These are phyloP conservation scores for Trifolium dubium DNA, from an alignment of 306 rosid genomes.

Conservation along the genomic window DNA sequence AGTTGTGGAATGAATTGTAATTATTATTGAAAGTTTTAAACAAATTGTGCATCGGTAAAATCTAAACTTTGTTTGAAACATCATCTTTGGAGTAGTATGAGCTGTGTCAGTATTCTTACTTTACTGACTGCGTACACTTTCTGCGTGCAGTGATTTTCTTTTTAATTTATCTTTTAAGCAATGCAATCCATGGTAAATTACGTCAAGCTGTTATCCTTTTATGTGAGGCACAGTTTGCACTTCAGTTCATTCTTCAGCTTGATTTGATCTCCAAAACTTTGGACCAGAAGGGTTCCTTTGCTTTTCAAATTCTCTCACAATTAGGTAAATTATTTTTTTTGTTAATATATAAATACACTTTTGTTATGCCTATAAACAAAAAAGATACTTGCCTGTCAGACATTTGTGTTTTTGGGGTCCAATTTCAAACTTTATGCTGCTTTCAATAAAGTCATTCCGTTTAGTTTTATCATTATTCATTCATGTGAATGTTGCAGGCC, in stretches of 20 bases:
- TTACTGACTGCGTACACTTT: slow-evolving; percentile 41
- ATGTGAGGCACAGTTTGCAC: slow-evolving; percentile 82
- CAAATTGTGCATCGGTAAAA: not conserved
- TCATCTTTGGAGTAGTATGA: slow-evolving; percentile 34
- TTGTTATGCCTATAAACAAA: slow-evolving; percentile 27
- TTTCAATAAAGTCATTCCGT: slow-evolving; percentile 17
- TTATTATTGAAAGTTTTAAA: slow-evolving; percentile 1
- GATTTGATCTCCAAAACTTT: slow-evolving; percentile 60
- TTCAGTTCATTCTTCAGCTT: slow-evolving; percentile 65
- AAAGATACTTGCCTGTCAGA: slow-evolving; percentile 7
- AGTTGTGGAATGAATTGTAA: not conserved
- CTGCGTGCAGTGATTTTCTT: slow-evolving; percentile 84
- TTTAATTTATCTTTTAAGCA: slow-evolving; percentile 81
- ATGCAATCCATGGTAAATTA: slow-evolving; percentile 57
- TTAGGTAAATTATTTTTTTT: slow-evolving; percentile 55
- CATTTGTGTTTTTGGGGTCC: slow-evolving; percentile 6
- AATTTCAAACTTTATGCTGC: slow-evolving; percentile 30
- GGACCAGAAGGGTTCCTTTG: slow-evolving; percentile 68
- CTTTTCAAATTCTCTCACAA: slow-evolving; percentile 64
- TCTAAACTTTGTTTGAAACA: slow-evolving; percentile 16
- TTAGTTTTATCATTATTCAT: slow-evolving; percentile 14
- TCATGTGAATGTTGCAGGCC: slow-evolving; percentile 63
- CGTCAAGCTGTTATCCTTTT: slow-evolving; percentile 83
- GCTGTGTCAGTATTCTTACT: slow-evolving; percentile 26
- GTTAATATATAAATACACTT: not conserved